Evolutionary conservation across 148 eudicot genomes (phyloP).

Genomic region (Rheum nobile): DNA sequence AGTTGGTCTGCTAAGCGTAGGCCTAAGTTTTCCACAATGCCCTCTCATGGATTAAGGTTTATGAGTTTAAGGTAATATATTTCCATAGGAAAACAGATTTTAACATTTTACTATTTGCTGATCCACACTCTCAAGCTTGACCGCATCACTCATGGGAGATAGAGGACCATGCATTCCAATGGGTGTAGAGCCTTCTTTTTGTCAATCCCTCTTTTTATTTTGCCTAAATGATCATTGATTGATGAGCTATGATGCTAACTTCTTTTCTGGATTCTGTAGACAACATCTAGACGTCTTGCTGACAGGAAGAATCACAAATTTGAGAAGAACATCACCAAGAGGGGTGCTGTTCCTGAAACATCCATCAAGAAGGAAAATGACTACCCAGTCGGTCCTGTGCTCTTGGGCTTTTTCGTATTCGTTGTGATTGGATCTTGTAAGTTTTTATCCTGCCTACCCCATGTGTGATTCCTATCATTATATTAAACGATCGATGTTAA

Average conservation of each 20-base stretch:
- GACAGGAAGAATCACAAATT: constrained; percentile 63
- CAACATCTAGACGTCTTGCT: constrained; percentile 74
- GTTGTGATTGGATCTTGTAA: constrained; percentile 87
- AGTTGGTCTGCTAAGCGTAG: background rate
- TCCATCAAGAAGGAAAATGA: constrained; percentile 53
- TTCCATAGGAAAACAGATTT: background rate
- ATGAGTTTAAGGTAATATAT: background rate
- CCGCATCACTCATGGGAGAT: background rate
- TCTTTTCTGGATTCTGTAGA: constrained; percentile 22
- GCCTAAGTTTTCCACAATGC: background rate
- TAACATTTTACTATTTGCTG: background rate
- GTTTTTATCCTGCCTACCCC: constrained; percentile 4
- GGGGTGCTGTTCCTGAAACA: constrained; percentile 68
- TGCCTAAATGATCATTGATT: background rate
- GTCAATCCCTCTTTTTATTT: background rate
- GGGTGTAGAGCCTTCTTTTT: background rate
- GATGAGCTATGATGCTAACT: background rate
- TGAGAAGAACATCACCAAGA: constrained; percentile 62
- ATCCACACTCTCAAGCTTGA: background rate
- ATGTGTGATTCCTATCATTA: background rate
- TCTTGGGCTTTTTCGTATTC: constrained; percentile 68
- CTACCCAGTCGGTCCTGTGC: constrained; percentile 63
- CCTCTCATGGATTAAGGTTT: background rate
- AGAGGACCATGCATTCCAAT: background rate
- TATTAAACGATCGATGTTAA: background rate